These are phyloP conservation scores for Cladochytrium tenue DNA, from an alignment of 371 early-diverging fungal species.

Conservation along the genomic window DNA sequence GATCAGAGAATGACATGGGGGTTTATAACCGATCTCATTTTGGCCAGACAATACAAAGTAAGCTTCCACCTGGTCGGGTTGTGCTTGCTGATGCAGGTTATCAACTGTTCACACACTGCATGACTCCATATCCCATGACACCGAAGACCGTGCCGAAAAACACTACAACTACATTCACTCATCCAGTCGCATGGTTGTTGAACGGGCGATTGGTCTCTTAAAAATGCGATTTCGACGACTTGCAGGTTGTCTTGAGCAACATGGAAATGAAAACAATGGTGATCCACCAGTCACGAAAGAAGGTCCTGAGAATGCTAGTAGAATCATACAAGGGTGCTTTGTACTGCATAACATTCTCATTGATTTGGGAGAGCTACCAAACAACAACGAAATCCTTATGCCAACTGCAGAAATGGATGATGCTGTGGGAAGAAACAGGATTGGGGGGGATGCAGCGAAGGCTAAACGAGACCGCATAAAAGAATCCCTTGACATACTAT, in stretches of 20 bases:
- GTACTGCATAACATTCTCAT: conserved; percentile 1
- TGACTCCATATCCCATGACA: conserved; percentile 15
- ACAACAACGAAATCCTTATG: not conserved
- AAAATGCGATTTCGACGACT: conserved; percentile 15
- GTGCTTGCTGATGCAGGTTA: conserved; percentile 23
- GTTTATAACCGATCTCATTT: conserved; percentile 9
- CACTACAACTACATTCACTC: conserved; percentile 17
- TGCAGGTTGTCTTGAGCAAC: not conserved
- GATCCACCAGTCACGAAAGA: not conserved
- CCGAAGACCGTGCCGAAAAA: not conserved
- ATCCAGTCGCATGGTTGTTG: conserved; percentile 9
- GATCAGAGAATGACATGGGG: conserved; percentile 6
- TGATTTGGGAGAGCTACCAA: not conserved
- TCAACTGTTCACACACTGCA: conserved; percentile 3
- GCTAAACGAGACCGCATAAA: not conserved
- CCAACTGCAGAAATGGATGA: not conserved
- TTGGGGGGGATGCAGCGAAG: not conserved
- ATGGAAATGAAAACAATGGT: conserved; percentile 1
- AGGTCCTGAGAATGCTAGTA: not conserved
- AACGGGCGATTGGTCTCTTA: conserved; percentile 12
- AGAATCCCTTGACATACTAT: not conserved
- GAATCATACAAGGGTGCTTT: not conserved
- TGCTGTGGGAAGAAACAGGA: not conserved
- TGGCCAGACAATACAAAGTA: conserved; percentile 12
- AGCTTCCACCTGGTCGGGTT: conserved; percentile 2